Evolutionary conservation across 2,329 filamentous ascomycete genomes (phyloP).

Genomic region (Apiospora malaysiana): DNA sequence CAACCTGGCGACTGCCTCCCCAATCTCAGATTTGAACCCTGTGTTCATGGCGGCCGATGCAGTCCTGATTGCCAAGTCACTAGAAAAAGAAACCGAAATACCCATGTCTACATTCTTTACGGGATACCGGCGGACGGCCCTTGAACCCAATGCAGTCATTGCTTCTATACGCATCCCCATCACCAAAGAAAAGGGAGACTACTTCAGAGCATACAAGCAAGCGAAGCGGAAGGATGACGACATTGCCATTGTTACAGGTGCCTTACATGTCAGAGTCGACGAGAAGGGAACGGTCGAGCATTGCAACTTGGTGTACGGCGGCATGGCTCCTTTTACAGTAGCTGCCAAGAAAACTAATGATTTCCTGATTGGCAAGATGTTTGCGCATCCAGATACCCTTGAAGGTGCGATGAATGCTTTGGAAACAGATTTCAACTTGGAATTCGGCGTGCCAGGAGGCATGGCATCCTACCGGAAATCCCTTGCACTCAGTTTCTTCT

Average conservation of each 20-base stretch:
- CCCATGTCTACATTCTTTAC: constrained; percentile 93
- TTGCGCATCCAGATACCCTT: constrained; percentile 80
- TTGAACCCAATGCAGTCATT: constrained; percentile 83
- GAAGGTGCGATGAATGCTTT: constrained; percentile 90
- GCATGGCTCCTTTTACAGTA: constrained; percentile 93
- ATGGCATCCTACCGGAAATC: constrained; percentile 97
- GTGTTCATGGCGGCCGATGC: constrained; percentile 89
- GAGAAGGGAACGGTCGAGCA: constrained; percentile 73
- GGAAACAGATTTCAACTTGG: constrained; percentile 87
- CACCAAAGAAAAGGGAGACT: constrained; percentile 77
- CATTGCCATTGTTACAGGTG: constrained; percentile 94
- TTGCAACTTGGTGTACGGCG: constrained; percentile 86
- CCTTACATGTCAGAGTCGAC: constrained; percentile 75
- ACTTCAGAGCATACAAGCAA: constrained; percentile 91
- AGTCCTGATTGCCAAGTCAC: constrained; percentile 79
- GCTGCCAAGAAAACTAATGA: constrained; percentile 78
- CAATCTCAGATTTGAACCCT: constrained; percentile 95
- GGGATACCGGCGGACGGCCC: constrained; percentile 84
- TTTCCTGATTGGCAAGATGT: constrained; percentile 77
- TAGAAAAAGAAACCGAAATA: constrained; percentile 77
- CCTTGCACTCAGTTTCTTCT: constrained; percentile 91
- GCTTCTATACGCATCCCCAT: constrained; percentile 85
- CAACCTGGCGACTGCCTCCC: constrained; percentile 91
- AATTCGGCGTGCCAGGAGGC: constrained; percentile 90
- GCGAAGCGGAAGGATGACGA: constrained; percentile 97